phyloP scores from a whole-genome alignment of 805 yeast genomes.

The Candida dendrica region DNA sequence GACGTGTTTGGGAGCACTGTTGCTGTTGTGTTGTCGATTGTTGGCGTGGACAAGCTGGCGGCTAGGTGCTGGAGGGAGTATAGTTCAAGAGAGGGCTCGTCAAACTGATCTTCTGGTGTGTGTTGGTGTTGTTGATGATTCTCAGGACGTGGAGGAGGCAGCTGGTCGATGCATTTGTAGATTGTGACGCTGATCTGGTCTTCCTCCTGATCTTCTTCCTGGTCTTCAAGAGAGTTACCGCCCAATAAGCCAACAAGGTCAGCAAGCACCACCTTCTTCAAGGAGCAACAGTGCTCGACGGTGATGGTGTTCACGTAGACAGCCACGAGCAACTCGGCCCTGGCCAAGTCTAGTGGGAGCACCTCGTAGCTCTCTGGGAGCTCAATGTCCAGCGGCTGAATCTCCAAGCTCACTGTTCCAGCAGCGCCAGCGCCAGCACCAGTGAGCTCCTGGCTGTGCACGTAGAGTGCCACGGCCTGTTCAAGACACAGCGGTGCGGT shows the following conservation, averaged over 20 bases:
- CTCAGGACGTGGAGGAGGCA: background rate
- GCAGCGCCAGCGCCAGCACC: background rate
- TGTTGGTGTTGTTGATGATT: too few species aligned
- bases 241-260: slow-evolving; percentile 1
- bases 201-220: background rate
- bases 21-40: slow-evolving; percentile 7
- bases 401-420: background rate
- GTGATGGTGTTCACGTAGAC: slow-evolving; percentile 5
- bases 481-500: background rate
- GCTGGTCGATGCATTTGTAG: background rate
- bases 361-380: slow-evolving; percentile 3
- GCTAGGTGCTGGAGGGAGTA: background rate
- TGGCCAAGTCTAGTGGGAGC: slow-evolving; percentile 3
- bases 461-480: background rate
- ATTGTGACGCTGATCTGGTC: too few species aligned
- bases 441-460: background rate
- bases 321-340: slow-evolving; percentile 10
- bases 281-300: background rate
- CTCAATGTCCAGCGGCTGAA: background rate
- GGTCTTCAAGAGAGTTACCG: background rate
- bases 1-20: slow-evolving; percentile 23
- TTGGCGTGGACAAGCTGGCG: background rate
- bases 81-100: background rate
- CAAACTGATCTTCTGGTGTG: too few species aligned
- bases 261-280: background rate